These are phyloP conservation scores for Pseudocohnilembus persalinus DNA, from an alignment of 169 alveolate species.

Conservation along the genomic window DNA sequence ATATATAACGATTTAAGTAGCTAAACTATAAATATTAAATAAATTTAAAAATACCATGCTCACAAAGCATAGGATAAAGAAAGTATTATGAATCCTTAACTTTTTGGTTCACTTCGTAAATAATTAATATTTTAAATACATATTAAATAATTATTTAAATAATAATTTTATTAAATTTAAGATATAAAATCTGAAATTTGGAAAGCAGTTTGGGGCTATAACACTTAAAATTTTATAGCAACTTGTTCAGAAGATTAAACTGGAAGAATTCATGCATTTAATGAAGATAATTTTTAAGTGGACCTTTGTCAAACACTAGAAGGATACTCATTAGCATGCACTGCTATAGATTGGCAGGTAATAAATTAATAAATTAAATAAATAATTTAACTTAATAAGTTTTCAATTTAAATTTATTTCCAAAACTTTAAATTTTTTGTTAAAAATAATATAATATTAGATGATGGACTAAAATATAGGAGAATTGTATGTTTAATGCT, in stretches of 20 bases:
- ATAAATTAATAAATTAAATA: too few species aligned
- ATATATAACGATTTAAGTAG: not conserved
- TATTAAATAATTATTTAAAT: not conserved
- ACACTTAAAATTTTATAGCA: constrained; percentile 27
- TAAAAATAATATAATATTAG: not conserved
- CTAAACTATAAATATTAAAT: not conserved
- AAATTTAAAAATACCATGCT: not conserved
- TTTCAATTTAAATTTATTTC: not conserved
- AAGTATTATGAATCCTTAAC: constrained; percentile 8
- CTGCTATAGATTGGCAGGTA: constrained; percentile 65
- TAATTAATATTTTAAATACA: not conserved
- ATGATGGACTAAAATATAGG: constrained; percentile 5
- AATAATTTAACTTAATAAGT: too few species aligned
- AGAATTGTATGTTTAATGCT: constrained; percentile 47
- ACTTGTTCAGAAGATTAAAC: constrained; percentile 68
- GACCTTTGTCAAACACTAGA: constrained; percentile 15
- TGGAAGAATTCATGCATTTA: constrained; percentile 48
- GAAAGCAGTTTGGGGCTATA: constrained; percentile 43
- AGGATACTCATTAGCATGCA: constrained; percentile 64
- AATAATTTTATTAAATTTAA: not conserved
- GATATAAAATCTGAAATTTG: constrained; percentile 63
- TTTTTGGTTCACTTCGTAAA: constrained; percentile 59
- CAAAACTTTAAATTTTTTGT: not conserved
- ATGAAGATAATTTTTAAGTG: constrained; percentile 2
- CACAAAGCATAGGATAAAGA: constrained; percentile 3